Percentiles rank a stretch among this genome's conserved stretches.
These are phyloP conservation scores for Trypanosoma theileri DNA, from an alignment of 208 protist species.

Conservation along the genomic window DNA sequence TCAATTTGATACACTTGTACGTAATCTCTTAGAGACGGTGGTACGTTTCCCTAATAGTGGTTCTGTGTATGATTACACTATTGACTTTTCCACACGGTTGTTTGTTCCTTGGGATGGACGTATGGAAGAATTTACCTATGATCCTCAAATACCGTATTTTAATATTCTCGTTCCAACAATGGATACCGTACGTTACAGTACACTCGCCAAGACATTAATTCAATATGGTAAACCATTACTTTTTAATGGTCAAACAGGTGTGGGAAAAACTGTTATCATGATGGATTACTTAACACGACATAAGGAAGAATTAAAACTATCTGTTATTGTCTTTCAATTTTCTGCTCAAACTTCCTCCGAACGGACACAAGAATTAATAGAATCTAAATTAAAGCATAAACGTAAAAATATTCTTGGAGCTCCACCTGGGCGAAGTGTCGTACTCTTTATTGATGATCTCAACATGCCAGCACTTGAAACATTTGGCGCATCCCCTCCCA, in stretches of 20 bases:
- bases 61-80: constrained; percentile 94
- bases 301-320: constrained; percentile 76
- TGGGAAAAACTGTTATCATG: constrained; percentile 95
- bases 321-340: constrained; percentile 93
- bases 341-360: constrained; percentile 95
- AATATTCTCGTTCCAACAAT: constrained; percentile 97
- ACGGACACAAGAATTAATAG: constrained; percentile 96
- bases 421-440: constrained; percentile 90
- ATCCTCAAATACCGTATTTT: constrained; percentile 91
- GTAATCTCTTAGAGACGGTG: constrained; percentile 81
- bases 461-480: constrained; percentile 97
- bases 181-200: constrained; percentile 95
- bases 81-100: constrained; percentile 81
- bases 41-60: constrained; percentile 85
- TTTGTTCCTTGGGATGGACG: constrained; percentile 84
- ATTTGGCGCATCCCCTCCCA: constrained; percentile 96
- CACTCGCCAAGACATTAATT: constrained; percentile 90
- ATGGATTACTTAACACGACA: constrained; percentile 76
- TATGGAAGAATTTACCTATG: constrained; percentile 85
- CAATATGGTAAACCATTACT: constrained; percentile 88
- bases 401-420: constrained; percentile 95
- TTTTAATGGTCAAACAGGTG: constrained; percentile 95
- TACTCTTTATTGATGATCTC: constrained; percentile 98
- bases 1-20: constrained; percentile 90
- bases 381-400: constrained; percentile 96